Evolutionary conservation across 2,329 filamentous ascomycete genomes (phyloP).

Genomic region (Verticillium zaregamsianum): DNA sequence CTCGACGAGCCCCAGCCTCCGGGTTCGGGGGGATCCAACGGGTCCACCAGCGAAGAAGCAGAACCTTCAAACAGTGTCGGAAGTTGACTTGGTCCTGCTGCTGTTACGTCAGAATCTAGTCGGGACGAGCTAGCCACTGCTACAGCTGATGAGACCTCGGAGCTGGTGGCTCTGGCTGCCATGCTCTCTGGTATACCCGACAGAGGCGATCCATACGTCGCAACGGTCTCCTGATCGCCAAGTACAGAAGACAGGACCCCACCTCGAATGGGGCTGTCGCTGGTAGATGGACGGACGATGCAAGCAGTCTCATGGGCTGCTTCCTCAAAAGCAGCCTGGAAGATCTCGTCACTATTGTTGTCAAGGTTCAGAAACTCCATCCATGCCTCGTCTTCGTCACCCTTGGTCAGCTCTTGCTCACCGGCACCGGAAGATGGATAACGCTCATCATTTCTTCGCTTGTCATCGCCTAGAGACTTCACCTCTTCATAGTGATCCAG

Average conservation of each 20-base stretch:
- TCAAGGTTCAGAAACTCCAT: slow-evolving; percentile 10
- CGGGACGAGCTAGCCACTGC: background rate
- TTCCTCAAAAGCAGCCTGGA: slow-evolving; percentile 2
- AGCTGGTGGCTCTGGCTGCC: background rate
- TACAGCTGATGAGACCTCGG: background rate
- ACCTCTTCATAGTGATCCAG: too few species aligned
- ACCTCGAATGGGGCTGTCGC: background rate
- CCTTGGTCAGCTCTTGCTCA: background rate
- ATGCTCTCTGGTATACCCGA: background rate
- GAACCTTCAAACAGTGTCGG: background rate
- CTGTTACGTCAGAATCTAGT: background rate
- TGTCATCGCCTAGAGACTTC: background rate
- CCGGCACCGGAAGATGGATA: background rate
- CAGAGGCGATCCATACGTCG: background rate
- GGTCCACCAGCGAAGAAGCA: background rate
- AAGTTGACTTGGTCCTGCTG: background rate
- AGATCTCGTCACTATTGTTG: background rate
- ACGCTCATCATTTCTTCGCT: background rate
- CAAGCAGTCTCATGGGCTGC: slow-evolving; percentile 5
- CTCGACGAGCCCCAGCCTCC: background rate
- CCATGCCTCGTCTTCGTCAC: slow-evolving; percentile 3
- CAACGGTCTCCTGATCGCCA: background rate
- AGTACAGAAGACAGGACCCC: background rate
- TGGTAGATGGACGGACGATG: slow-evolving; percentile 5
- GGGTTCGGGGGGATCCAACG: background rate